A percentile compares a stretch with the other conserved stretches of the same genome.
These are phyloP conservation scores for Crithidia mellificae DNA, from an alignment of 208 protist species.

Conservation along the genomic window DNA sequence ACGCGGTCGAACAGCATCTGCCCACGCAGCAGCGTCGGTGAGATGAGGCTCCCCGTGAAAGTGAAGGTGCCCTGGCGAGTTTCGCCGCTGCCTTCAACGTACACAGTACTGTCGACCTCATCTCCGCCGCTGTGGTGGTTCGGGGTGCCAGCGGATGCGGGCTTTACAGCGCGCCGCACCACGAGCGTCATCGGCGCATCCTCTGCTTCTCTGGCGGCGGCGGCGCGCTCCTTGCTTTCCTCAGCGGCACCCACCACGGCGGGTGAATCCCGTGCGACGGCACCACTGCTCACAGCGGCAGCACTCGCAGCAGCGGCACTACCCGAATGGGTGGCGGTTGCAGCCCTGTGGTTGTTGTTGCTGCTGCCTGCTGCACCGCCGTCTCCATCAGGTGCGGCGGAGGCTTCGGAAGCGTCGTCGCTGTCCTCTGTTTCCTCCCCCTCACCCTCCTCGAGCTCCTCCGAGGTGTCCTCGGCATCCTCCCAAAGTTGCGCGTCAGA, in stretches of 20 bases:
- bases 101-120: conserved; percentile 14
- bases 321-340: too few species aligned
- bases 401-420: background rate
- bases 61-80: conserved; percentile 52
- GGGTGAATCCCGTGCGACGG: background rate
- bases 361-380: too few species aligned
- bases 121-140: background rate
- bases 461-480: conserved; percentile 29
- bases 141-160: background rate
- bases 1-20: conserved; percentile 57
- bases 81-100: conserved; percentile 54
- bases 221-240: too few species aligned
- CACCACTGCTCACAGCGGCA: background rate
- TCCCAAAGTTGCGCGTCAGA: conserved; percentile 26
- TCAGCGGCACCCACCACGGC: background rate
- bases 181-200: conserved; percentile 18
- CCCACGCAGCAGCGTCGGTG: conserved; percentile 43
- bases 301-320: too few species aligned
- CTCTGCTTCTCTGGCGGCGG: background rate
- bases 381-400: background rate
- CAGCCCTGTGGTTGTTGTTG: too few species aligned
- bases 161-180: background rate
- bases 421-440: background rate
- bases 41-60: conserved; percentile 45
- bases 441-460: conserved; percentile 10